These are phyloP conservation scores for Diaporthe citriasiana DNA, from an alignment of 2,329 filamentous ascomycete genomes.

Conservation along the genomic window DNA sequence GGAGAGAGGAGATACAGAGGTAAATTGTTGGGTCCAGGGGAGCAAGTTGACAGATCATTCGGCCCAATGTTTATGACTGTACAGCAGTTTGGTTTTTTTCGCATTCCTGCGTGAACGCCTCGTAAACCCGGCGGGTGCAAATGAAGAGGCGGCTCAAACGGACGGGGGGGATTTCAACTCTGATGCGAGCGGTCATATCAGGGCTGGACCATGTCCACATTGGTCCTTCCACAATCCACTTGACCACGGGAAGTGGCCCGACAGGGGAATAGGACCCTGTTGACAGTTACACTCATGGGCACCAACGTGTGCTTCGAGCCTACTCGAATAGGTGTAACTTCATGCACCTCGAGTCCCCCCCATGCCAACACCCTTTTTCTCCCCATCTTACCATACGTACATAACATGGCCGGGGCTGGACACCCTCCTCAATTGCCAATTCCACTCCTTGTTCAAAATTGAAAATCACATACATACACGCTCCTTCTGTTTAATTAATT, in stretches of 20 bases:
- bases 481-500: neutral
- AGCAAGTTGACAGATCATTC: slow-evolving; percentile 4
- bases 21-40: neutral
- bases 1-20: neutral
- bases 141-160: slow-evolving; percentile 17
- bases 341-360: slow-evolving; percentile 17
- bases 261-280: neutral
- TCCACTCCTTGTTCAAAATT: neutral
- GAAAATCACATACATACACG: neutral
- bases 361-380: neutral
- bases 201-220: slow-evolving; percentile 20
- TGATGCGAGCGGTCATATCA: slow-evolving; percentile 6
- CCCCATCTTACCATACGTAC: slow-evolving; percentile 11
- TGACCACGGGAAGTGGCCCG: slow-evolving; percentile 24
- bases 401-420: slow-evolving; percentile 3
- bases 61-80: neutral
- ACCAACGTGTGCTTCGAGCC: slow-evolving; percentile 3
- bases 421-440: neutral
- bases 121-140: neutral
- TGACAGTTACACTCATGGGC: neutral
- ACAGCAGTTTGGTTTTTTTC: slow-evolving; percentile 9
- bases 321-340: slow-evolving; percentile 33
- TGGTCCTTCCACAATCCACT: slow-evolving; percentile 13
- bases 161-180: slow-evolving; percentile 5
- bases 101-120: slow-evolving; percentile 1